Evolutionary conservation across 164 flowering plant species (phyloP), one percentile per base, ranked within the genome.

Genomic region (grape (Vitis vinifera)): DNA sequence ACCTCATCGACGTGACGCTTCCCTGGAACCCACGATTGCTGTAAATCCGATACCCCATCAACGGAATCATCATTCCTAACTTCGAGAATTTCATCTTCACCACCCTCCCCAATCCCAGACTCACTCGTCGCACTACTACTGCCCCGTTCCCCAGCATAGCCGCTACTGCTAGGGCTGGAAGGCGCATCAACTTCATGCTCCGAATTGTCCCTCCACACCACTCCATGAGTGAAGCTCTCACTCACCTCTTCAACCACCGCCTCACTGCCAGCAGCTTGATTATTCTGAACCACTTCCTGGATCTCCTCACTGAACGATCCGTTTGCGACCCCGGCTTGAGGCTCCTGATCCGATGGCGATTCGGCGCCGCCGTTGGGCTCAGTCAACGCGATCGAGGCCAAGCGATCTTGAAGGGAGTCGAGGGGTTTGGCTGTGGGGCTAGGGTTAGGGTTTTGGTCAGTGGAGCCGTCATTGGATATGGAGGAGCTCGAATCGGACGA

Each of bases 111-210:
- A 55, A 77, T 82, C 51, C 82, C 86, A 12, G 83, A 82, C 8
- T 66, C 80, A 64, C 85, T 84, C 10, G 84, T 73, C 13, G 80
- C 89, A 59, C 83, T 75, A 67, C 85, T 84, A 63, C 86, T 91
- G 10, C 97, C 97, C 78, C 89, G 83, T 79, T 84, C 98, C 14
- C 97, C 98, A 0, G 91, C 95, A 67, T 95, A 93, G 2, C 98
- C 98, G 50, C 95, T 91, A 65, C 97, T 95, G 71, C 93, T 90
- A 44, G 99, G 93, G 65, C 94, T 94, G 56, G 82, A 66, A 17
- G 75, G 81, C 17, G 66, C 81, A 30, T 86, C 91, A 65, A 66
- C 71, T 65, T 84, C 91, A 55, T 51, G 57, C 67, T 81, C 92
- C 59, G 81, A 78, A 72, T 75, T 71, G 61, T 72, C 77, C 75